Percentiles rank a stretch among this genome's conserved stretches.
Evolutionary conservation across 352 stramenopile species (phyloP).

Genomic region (Phytophthora megakarya): DNA sequence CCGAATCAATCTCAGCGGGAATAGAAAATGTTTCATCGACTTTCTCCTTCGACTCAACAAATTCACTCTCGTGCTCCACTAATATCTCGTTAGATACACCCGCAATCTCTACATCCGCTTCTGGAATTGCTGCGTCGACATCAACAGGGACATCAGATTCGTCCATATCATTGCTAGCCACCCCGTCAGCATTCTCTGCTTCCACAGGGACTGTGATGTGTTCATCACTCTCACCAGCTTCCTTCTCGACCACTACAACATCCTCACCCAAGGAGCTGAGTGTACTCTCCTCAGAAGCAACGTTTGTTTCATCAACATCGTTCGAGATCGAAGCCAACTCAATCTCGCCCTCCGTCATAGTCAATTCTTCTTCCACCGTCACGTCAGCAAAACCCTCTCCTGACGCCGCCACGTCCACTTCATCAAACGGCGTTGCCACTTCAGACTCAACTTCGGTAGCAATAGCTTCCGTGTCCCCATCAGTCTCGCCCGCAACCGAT

Average conservation of each 20-base stretch:
- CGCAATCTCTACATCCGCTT: neutral
- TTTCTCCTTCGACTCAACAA: neutral
- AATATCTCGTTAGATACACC: neutral
- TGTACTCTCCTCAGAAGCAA: conserved; percentile 1
- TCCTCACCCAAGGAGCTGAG: neutral
- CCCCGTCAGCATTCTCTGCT: neutral
- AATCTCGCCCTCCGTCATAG: neutral
- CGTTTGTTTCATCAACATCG: neutral
- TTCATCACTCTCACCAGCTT: neutral
- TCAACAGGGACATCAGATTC: neutral
- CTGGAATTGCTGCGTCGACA: neutral
- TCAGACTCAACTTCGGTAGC: neutral
- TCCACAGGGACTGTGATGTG: neutral
- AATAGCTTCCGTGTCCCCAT: neutral
- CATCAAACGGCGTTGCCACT: neutral
- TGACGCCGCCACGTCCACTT: conserved; percentile 6
- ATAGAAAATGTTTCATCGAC: neutral
- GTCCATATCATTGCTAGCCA: neutral
- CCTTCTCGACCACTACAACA: neutral
- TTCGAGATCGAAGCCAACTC: conserved; percentile 3
- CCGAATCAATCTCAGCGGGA: neutral
- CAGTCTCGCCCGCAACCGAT: conserved; percentile 4
- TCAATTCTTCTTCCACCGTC: neutral
- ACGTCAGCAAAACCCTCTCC: conserved; percentile 1
- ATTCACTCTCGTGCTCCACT: neutral